Evolutionary conservation across 352 stramenopile species (phyloP).

Genomic region (Pythium periplocum): DNA sequence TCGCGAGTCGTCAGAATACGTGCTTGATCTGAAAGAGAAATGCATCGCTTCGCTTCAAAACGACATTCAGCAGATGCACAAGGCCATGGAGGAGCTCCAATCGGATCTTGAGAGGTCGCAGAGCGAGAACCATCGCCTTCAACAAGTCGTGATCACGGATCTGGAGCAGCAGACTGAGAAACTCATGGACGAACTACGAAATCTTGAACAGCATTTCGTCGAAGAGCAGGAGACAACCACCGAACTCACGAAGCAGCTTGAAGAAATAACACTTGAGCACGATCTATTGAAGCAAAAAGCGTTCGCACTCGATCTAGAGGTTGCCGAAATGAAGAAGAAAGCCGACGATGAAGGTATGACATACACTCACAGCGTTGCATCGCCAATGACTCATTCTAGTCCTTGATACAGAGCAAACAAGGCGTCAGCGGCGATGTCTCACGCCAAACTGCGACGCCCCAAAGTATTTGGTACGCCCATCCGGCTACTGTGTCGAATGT

Average conservation of each 20-base stretch:
- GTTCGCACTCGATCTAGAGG: constrained; percentile 17
- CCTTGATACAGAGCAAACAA: constrained; percentile 31
- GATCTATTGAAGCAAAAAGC: too few species aligned
- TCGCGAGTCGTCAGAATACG: constrained; percentile 24
- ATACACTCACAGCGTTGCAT: not conserved
- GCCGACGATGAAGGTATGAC: constrained; percentile 23
- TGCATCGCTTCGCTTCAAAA: constrained; percentile 18
- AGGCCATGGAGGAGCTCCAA: not conserved
- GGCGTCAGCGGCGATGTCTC: constrained; percentile 46
- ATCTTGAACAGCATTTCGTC: not conserved
- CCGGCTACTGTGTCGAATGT: constrained; percentile 62
- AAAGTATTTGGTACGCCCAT: constrained; percentile 47
- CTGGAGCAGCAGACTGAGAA: constrained; percentile 20
- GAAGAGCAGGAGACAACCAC: constrained; percentile 16
- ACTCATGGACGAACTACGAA: not conserved
- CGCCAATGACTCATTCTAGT: too few species aligned
- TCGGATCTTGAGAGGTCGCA: not conserved
- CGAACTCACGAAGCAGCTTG: not conserved
- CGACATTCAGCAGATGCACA: not conserved
- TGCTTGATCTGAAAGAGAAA: constrained; percentile 54
- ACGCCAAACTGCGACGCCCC: constrained; percentile 66
- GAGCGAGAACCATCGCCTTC: constrained; percentile 1
- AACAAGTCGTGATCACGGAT: constrained; percentile 11
- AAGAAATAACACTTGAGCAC: too few species aligned
- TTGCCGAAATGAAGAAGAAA: constrained; percentile 40